Conservation (phyloP, 2,329 filamentous ascomycete genomes). For the Westerdykella ornata region DNA sequence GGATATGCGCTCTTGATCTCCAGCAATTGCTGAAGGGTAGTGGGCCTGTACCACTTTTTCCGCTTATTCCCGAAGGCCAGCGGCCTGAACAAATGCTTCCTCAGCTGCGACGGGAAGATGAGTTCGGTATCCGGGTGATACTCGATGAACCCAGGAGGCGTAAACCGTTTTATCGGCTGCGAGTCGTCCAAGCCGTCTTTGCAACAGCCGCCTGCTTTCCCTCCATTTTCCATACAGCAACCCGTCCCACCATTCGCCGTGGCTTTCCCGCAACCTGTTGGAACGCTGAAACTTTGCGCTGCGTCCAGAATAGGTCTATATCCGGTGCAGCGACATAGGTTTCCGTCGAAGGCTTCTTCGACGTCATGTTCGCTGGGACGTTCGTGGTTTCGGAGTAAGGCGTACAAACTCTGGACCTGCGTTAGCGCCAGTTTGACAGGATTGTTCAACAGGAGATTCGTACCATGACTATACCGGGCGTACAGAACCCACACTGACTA, state of each 20-base stretch:
- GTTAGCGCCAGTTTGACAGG: background rate
- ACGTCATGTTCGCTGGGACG: slow-evolving; percentile 73
- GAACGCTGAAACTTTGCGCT: slow-evolving; percentile 75
- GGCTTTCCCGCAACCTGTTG: slow-evolving; percentile 51
- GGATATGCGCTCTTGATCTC: slow-evolving; percentile 85
- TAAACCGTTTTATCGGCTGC: slow-evolving; percentile 57
- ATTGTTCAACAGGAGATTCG: background rate
- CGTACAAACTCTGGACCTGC: slow-evolving; percentile 69
- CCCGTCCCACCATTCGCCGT: slow-evolving; percentile 54
- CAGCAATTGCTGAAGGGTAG: slow-evolving; percentile 77
- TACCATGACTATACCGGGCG: slow-evolving; percentile 90
- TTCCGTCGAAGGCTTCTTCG: slow-evolving; percentile 96
- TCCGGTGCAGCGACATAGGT: slow-evolving; percentile 90
- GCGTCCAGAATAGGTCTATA: slow-evolving; percentile 92
- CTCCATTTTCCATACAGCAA: slow-evolving; percentile 62
- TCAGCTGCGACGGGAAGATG: slow-evolving; percentile 83
- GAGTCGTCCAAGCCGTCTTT: slow-evolving; percentile 38
- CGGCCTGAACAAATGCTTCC: slow-evolving; percentile 73
- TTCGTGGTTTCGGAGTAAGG: slow-evolving; percentile 76
- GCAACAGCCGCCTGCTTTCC: slow-evolving; percentile 40
- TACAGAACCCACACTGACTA: slow-evolving; percentile 93
- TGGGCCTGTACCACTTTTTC: slow-evolving; percentile 88
- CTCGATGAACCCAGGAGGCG: slow-evolving; percentile 84
- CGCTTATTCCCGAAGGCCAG: slow-evolving; percentile 89
- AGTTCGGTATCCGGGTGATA: slow-evolving; percentile 91